Evolutionary conservation across 495 filamentous ascomycete genomes (phyloP).

Genomic region (Hyaloscypha finlandica): DNA sequence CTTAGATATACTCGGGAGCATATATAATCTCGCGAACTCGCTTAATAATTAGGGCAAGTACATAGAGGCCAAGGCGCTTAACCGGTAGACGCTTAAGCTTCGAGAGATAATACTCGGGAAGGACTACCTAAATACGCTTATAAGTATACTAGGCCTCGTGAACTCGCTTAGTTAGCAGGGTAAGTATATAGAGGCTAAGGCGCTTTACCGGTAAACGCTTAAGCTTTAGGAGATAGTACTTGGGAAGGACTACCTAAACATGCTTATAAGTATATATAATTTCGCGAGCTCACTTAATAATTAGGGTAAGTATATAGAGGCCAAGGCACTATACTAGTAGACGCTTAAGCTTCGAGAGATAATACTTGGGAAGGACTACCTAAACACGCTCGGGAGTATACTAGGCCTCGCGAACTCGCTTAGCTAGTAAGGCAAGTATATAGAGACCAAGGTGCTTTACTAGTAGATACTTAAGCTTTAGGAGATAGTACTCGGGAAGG

Average conservation of each 20-base stretch:
- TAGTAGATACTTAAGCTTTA: too few relatives aligned
- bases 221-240: too few relatives aligned
- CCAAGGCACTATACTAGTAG: too few relatives aligned
- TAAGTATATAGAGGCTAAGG: too few relatives aligned
- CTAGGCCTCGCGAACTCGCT: conserved; percentile 35
- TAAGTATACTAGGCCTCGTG: neutral
- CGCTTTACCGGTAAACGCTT: too few relatives aligned
- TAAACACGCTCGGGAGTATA: conserved; percentile 39
- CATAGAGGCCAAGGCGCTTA: too few relatives aligned
- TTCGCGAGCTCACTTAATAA: neutral
- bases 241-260: neutral
- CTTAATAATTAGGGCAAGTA: conserved; percentile 27
- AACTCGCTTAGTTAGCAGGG: neutral
- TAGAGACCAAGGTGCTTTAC: too few relatives aligned
- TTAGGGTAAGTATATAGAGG: neutral
- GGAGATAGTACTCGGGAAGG: too few relatives aligned
- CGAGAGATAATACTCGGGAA: too few relatives aligned
- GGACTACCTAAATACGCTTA: neutral
- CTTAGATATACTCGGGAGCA: conserved; percentile 37
- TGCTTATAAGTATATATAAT: neutral
- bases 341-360: neutral
- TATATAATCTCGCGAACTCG: conserved; percentile 34
- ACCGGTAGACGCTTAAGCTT: too few relatives aligned
- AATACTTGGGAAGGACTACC: conserved; percentile 28
- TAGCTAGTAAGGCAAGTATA: too few relatives aligned